Evolutionary conservation across 2,329 filamentous ascomycete genomes (phyloP).

Genomic region (Rhynchosporium secalis): DNA sequence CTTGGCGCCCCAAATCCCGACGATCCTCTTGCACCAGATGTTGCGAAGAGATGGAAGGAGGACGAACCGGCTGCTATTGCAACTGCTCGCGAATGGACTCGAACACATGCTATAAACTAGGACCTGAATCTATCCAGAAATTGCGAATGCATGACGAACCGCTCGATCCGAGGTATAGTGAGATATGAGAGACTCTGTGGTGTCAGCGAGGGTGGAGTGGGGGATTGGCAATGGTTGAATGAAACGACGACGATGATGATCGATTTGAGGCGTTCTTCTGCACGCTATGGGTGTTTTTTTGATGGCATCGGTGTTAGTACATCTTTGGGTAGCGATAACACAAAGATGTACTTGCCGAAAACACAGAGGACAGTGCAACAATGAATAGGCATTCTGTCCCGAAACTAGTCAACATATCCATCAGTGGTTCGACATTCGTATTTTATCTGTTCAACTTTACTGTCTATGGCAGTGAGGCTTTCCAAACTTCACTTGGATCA

Average conservation of each 20-base stretch:
- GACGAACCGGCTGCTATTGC: slow-evolving; percentile 89
- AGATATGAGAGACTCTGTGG: neutral
- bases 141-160: slow-evolving; percentile 16
- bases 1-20: slow-evolving; percentile 96
- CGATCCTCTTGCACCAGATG: slow-evolving; percentile 96
- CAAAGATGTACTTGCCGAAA: slow-evolving; percentile 8
- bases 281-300: slow-evolving; percentile 15
- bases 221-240: neutral
- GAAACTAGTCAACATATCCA: neutral
- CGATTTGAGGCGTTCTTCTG: slow-evolving; percentile 20
- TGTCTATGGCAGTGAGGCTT: neutral
- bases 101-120: slow-evolving; percentile 41
- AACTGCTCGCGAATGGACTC: slow-evolving; percentile 90
- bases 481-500: no score
- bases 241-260: slow-evolving; percentile 16
- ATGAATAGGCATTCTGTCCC: neutral
- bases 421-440: neutral
- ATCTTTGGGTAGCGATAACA: slow-evolving; percentile 13
- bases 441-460: neutral
- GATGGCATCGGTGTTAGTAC: slow-evolving; percentile 14
- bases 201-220: neutral
- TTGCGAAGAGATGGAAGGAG: slow-evolving; percentile 97
- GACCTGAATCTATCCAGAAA: neutral
- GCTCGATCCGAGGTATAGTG: neutral
- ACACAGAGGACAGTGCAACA: neutral